A percentile compares a stretch with the other conserved stretches of the same genome.
Evolutionary conservation across 805 yeast species (phyloP).

Genomic region (Pichia ethanolica): DNA sequence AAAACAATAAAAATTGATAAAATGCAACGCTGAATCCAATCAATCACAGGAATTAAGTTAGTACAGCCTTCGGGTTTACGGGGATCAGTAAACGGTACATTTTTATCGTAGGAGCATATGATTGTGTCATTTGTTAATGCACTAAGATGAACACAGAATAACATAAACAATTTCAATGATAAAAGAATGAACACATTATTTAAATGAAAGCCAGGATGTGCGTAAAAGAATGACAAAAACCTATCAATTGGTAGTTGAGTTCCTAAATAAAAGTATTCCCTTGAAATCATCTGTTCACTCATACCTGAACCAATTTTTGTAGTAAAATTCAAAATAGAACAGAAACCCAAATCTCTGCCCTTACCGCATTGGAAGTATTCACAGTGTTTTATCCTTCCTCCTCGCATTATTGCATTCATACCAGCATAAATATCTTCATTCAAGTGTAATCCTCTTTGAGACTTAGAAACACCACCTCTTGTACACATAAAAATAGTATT

Average conservation of each 20-base stretch:
- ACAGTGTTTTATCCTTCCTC: conserved; percentile 79
- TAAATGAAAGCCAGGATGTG: conserved; percentile 81
- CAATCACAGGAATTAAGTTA: conserved; percentile 60
- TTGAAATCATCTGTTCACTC: conserved; percentile 82
- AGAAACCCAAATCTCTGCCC: conserved; percentile 80
- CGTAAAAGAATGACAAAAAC: conserved; percentile 73
- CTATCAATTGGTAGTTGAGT: conserved; percentile 72
- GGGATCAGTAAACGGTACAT: conserved; percentile 53
- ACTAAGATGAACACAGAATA: conserved; percentile 54
- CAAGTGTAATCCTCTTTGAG: conserved; percentile 74
- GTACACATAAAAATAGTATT: conserved; percentile 73
- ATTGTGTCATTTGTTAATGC: conserved; percentile 55
- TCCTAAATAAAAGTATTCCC: conserved; percentile 75
- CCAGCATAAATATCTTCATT: conserved; percentile 87
- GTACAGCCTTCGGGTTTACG: conserved; percentile 64
- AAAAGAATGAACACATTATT: conserved; percentile 68
- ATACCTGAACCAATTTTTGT: conserved; percentile 86
- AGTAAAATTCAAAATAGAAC: conserved; percentile 73
- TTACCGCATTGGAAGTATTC: conserved; percentile 84
- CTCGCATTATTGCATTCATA: conserved; percentile 69
- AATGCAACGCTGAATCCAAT: conserved; percentile 69
- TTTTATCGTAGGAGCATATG: conserved; percentile 52
- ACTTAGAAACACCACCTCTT: conserved; percentile 81
- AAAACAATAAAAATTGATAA: conserved; percentile 69
- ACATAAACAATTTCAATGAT: conserved; percentile 56